Percentiles rank a stretch among this genome's conserved stretches.
Evolutionary conservation across 352 stramenopile genomes (phyloP).

Genomic region (Globisporangium rhizosaccharum): DNA sequence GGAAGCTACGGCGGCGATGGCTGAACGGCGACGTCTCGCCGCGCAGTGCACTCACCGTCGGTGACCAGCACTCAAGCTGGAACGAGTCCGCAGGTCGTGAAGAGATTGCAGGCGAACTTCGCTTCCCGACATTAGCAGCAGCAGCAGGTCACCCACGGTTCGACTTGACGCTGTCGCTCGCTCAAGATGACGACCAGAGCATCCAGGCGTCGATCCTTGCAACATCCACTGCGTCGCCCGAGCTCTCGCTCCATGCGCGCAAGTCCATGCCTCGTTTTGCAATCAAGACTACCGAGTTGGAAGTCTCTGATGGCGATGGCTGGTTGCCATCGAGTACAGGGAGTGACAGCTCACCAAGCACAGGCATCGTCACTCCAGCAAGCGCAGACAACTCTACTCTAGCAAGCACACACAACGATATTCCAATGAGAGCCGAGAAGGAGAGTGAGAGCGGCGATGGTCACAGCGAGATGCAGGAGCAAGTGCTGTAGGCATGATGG

Average conservation of each 20-base stretch:
- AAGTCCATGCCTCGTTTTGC: conserved; percentile 6
- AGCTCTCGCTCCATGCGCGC: conserved; percentile 3
- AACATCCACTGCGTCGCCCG: conserved; percentile 8
- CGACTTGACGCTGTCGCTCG: conserved; percentile 1
- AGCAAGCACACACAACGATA: no score
- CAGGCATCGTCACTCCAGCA: no score
- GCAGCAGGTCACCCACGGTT: not conserved
- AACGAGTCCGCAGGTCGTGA: no score
- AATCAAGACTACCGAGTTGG: not conserved
- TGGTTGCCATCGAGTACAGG: no score
- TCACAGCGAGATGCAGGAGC: no score
- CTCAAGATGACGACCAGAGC: not conserved
- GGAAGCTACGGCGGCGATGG: conserved; percentile 1
- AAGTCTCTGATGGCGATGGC: no score
- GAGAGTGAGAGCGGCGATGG: no score
- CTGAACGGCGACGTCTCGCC: not conserved
- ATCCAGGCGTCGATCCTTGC: conserved; percentile 14
- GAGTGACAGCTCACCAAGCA: no score
- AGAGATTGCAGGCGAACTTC: not conserved
- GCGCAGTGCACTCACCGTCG: not conserved
- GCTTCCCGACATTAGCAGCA: not conserved
- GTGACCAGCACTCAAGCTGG: not conserved
- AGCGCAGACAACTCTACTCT: no score
- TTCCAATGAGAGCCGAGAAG: no score
- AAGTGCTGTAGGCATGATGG: no score